phyloP scores from a whole-genome alignment of 2,329 filamentous ascomycete genomes.

The Xylaria hypoxylon region DNA sequence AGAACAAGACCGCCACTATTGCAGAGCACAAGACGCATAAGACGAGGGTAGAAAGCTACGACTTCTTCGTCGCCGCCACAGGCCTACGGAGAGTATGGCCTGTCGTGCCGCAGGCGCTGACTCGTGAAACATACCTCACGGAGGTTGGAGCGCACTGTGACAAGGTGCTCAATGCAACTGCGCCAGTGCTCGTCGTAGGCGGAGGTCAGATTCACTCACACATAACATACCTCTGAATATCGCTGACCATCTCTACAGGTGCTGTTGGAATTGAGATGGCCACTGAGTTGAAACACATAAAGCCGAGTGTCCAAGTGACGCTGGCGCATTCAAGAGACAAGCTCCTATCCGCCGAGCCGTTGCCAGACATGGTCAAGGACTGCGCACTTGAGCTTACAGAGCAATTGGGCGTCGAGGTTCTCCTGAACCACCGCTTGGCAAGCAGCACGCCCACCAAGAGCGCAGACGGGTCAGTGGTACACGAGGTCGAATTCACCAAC shows the following conservation, averaged over 20 bases:
- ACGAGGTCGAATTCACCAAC: conserved; percentile 69
- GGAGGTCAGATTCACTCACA: conserved; percentile 61
- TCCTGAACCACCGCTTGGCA: conserved; percentile 70
- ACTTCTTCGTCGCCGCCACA: conserved; percentile 79
- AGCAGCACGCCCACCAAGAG: conserved; percentile 60
- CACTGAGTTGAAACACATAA: conserved; percentile 76
- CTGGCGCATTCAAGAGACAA: conserved; percentile 78
- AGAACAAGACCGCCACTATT: conserved; percentile 69
- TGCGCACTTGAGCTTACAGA: conserved; percentile 67
- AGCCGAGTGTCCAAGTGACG: conserved; percentile 74
- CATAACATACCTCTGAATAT: background rate
- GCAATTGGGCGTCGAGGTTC: conserved; percentile 72
- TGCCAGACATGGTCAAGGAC: conserved; percentile 77
- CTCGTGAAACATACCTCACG: conserved; percentile 70
- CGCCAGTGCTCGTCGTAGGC: conserved; percentile 78
- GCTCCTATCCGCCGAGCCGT: conserved; percentile 78
- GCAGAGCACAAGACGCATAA: conserved; percentile 60
- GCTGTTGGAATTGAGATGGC: conserved; percentile 88
- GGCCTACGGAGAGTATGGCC: conserved; percentile 78
- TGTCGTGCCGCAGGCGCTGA: conserved; percentile 75
- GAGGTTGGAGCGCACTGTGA: conserved; percentile 72
- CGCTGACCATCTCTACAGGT: conserved; percentile 48
- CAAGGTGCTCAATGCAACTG: conserved; percentile 61
- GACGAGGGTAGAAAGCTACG: conserved; percentile 66
- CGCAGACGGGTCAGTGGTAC: conserved; percentile 55